Evolutionary conservation across 2,329 filamentous ascomycete genomes (phyloP), one percentile per base, ranked within the genome.

Genomic region (Colletotrichum tropicicola): DNA sequence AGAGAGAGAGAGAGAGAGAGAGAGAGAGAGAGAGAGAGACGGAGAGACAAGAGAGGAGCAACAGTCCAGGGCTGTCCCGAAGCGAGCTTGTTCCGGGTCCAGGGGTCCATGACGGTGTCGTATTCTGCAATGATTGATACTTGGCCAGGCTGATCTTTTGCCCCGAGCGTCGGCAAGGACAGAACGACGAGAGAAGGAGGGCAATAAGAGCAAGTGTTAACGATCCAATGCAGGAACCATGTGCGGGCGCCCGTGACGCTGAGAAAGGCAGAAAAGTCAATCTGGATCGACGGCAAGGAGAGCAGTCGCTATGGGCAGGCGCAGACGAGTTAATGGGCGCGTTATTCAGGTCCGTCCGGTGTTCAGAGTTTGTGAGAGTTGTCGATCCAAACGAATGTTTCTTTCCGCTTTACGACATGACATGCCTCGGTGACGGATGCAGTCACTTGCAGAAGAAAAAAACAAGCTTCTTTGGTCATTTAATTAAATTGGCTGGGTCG

Each of bases 211-310:
- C 49, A 55, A 41, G 10, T 35, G 43, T 58, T 39, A 19, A 51
- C 35, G 49, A 65, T n/a, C n/a, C n/a, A 35, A 15, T 28, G 61
- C 32, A 19, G 23, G 41, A 49, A 43, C 41, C 48, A 55, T 41
- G 32, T 43, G 49, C 13, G 41, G 45, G 32, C 15, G 32, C 32
- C n/a, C n/a, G n/a, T n/a, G n/a, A n/a, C n/a, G n/a, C 32, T 35
- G 32, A 35, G 32, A 35, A 35, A 15, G 32, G 10, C 10, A 19
- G n/a, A 10, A 45, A 55, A 39, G 43, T 51, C 44, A 45, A 61
- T 43, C 43, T 44, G 61, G 61, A 65, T 65, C 61, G 28, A 48
- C 61, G 43, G 37, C 57, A 61, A 35, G 61, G 56, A 28, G 49
- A 23, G 47, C 23, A n/a, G 30, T 35, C 9, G 32, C 21, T 52